Base-by-base conservation (phyloP, 2,329 filamentous ascomycete genomes). In the Alternaria hordeiaustralica region DNA sequence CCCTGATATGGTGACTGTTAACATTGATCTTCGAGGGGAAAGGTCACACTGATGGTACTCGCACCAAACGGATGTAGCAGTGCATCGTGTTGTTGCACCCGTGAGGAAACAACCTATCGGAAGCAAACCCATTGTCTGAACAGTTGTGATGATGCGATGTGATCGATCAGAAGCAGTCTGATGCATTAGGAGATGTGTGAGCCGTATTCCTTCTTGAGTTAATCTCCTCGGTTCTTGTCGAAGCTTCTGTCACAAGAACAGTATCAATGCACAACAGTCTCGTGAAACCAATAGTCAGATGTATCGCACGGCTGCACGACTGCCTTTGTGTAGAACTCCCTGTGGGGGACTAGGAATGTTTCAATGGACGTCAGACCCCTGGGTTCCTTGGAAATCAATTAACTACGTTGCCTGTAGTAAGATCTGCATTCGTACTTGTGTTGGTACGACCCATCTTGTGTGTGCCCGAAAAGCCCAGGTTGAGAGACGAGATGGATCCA, bases 61-160 rank as follows among this genome's bases (percentile, higher is more conserved):
- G 61, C 47, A 54, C 53, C 23, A 46, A 23, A 53, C 59, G 59
- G 59, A 21, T 61, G 59, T 58, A 57, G 56, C 59, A 50, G 12
- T 49, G 18, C 44, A 46, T 25, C 26, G 54, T n/a, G 10, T 49
- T 23, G 44, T 57, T 50, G 55, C 44, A 57, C 55, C 55, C 55
- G 55, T 41, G 41, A 30, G 18, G 11, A 13, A 26, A 13, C n/a
- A 11, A 23, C 53, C 53, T 55, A 55, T n/a, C 15, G 18, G 13
- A 25, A 26, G 21, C 26, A n/a, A 44, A 9, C 53, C 21, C 33
- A 26, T n/a, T 11, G 12, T 44, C 18, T 55, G 13, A 18, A 43
- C n/a, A 44, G 15, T n/a, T 44, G 30, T 44, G 33, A 33, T 55
- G 53, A 28, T 44, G 3, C 23, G 25, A 55, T 44, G 53, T 55